Base-by-base conservation (phyloP, 306 rosid species). In the Urtica urens region DNA sequence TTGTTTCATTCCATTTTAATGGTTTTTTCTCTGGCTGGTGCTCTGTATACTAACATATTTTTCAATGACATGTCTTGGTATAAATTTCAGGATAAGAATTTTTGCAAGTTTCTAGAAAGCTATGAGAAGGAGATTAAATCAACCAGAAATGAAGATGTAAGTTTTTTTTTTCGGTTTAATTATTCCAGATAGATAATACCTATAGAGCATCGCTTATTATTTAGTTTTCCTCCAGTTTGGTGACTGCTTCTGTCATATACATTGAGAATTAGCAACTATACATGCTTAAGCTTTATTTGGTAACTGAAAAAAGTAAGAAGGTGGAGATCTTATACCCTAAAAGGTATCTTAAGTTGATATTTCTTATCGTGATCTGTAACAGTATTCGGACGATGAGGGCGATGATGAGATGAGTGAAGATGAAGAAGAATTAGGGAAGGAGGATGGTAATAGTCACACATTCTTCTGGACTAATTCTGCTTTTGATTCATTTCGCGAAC, bases 341-440 rank as follows among this genome's bases (percentile, higher is more conserved):
- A n/a, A n/a, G n/a, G n/a, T n/a, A n/a, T n/a, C n/a, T n/a, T 17
- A 30, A 38, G 46, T 60, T 51, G 53, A 23, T 49, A 10, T 16
- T 18, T 20, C 11, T 18, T 14, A 18, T 46, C 16, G 5, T 44
- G 14, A 46, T 39, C 22, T 22, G 23, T 49, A 47, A 26, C 76
- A 90, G 95, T 55, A 51, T 70, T 72, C 76, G 12, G 94, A 84
- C 49, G 84, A 69, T 58, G 82, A 77, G 12, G 94, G 81, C 49
- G 84, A 69, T 58, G 82, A 77, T 13, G 88, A 65, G 59, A 65
- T 54, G 38, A 73, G 51, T 3, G 57, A 57, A 17, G 73, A 70
- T 39, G 48, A 24, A 26, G 19, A 38, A 53, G 62, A 66, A 51
- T 49, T 35, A 60, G 57, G 39, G 51, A 41, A 68, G 62, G 68